Conservation (phyloP, 2,329 filamentous ascomycete species). For the Harringtonia aguacate region DNA sequence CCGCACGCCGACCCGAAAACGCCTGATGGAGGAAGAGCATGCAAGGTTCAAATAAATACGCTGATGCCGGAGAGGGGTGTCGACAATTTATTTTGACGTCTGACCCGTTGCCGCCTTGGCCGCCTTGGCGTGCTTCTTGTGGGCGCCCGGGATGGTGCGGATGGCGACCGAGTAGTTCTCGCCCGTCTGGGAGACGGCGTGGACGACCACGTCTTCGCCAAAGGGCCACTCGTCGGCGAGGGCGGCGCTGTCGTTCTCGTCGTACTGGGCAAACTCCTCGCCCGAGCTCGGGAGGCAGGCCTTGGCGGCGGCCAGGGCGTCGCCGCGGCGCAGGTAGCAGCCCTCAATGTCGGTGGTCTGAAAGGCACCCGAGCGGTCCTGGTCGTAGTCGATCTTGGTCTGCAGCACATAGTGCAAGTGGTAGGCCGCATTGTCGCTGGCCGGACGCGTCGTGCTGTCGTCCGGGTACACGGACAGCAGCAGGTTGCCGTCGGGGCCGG, state of each 20-base stretch:
- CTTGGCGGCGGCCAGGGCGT: conserved; percentile 24
- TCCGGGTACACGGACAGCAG: conserved; percentile 12
- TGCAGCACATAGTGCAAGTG: conserved; percentile 30
- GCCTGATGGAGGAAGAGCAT: no score
- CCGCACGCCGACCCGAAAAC: no score
- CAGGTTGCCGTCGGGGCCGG: conserved; percentile 12
- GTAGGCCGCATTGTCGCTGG: conserved; percentile 10
- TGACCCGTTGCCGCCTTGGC: no score
- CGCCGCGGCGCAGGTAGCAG: conserved; percentile 20
- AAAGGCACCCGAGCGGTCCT: conserved; percentile 21
- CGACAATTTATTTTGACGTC: no score
- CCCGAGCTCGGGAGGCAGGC: conserved; percentile 17
- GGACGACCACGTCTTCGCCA: conserved; percentile 31
- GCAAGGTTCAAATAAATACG: no score
- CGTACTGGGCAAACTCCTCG: conserved; percentile 22
- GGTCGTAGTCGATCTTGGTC: conserved; percentile 29
- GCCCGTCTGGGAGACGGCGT: conserved; percentile 29
- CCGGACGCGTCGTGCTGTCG: not conserved
- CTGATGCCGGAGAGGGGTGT: no score
- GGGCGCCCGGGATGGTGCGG: conserved; percentile 19
- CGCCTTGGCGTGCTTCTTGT: conserved; percentile 14
- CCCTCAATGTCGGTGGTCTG: conserved; percentile 29
- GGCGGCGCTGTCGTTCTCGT: conserved; percentile 17
- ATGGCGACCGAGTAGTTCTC: conserved; percentile 28
- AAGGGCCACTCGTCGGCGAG: conserved; percentile 26